phyloP scores from a whole-genome alignment of 108 stramenopile species.

The Cyclotella kingstonii region DNA sequence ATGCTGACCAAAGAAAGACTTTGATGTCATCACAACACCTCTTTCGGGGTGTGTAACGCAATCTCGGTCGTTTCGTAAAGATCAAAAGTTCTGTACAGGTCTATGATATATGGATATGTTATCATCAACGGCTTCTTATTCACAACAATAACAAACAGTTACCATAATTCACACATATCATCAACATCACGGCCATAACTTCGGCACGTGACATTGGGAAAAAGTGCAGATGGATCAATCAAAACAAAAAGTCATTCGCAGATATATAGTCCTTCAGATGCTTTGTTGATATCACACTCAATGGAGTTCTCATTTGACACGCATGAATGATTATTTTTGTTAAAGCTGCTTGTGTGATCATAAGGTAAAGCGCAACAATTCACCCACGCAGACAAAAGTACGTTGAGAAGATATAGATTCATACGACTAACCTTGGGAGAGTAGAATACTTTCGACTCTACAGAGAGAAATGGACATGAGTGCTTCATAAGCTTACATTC shows the following conservation, averaged over 20 bases:
- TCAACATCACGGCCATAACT: not conserved
- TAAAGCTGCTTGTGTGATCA: too few relatives aligned
- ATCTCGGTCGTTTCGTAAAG: not conserved
- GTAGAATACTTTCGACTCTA: too few relatives aligned
- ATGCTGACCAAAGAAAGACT: constrained; percentile 2
- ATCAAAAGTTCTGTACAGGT: constrained; percentile 37
- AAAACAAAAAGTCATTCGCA: constrained; percentile 1
- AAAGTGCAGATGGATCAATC: not conserved
- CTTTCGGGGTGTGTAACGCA: constrained; percentile 21
- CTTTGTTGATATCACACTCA: constrained; percentile 51
- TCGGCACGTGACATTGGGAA: not conserved
- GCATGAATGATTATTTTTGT: constrained; percentile 53
- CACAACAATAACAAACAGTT: not conserved
- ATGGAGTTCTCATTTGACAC: constrained; percentile 43
- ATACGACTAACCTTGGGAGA: too few relatives aligned
- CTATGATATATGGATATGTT: constrained; percentile 44
- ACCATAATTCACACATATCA: not conserved
- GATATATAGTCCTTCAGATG: constrained; percentile 28
- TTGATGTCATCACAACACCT: constrained; percentile 6
- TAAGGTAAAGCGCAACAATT: too few relatives aligned
- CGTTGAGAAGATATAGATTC: too few relatives aligned
- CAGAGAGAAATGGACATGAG: too few relatives aligned
- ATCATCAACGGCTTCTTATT: constrained; percentile 35
- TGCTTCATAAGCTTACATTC: too few relatives aligned
- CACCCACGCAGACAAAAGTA: too few relatives aligned